A percentile compares a stretch with the other conserved stretches of the same genome.
Conservation (phyloP, 2,329 filamentous ascomycete species). For the Thermothelomyces thermophilus region DNA sequence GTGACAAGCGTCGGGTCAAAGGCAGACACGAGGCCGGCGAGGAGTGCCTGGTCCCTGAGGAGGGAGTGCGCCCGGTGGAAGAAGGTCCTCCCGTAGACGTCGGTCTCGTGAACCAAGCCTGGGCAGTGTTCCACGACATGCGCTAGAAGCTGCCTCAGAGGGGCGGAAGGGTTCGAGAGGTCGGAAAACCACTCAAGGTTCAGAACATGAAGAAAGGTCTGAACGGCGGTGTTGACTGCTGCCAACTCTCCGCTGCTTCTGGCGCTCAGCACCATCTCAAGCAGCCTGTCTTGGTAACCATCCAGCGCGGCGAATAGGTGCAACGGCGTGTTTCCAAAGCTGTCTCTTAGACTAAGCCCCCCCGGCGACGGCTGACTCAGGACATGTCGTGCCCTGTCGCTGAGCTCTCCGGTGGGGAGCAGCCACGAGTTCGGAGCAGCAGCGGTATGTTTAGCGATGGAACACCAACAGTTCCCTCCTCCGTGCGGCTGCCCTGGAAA, state of each 20-base stretch:
- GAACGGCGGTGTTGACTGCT: slow-evolving; percentile 38
- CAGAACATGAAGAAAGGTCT: slow-evolving; percentile 45
- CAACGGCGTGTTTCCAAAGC: slow-evolving; percentile 42
- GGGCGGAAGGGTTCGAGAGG: slow-evolving; percentile 21
- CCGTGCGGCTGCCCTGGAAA: slow-evolving; percentile 26
- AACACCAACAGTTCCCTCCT: slow-evolving; percentile 29
- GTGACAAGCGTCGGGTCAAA: slow-evolving; percentile 30
- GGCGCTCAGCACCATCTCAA: slow-evolving; percentile 23
- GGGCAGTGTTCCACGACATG: slow-evolving; percentile 25
- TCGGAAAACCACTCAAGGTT: slow-evolving; percentile 31
- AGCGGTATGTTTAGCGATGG: slow-evolving; percentile 26
- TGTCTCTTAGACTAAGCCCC: slow-evolving; percentile 31
- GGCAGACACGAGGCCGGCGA: slow-evolving; percentile 30
- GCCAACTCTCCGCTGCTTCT: slow-evolving; percentile 19
- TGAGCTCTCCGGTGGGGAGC: slow-evolving; percentile 26
- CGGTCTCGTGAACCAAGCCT: slow-evolving; percentile 33
- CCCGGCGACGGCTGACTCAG: slow-evolving; percentile 19
- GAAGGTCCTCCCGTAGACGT: slow-evolving; percentile 47
- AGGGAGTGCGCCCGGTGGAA: slow-evolving; percentile 40
- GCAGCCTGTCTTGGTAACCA: slow-evolving; percentile 27
- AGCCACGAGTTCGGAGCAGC: slow-evolving; percentile 25
- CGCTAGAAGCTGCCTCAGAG: slow-evolving; percentile 26
- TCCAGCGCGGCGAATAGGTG: slow-evolving; percentile 40
- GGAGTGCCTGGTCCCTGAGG: slow-evolving; percentile 27
- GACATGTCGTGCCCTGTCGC: slow-evolving; percentile 24